Conservation (phyloP, 116 monocot species). For the Posidonia oceanica region DNA sequence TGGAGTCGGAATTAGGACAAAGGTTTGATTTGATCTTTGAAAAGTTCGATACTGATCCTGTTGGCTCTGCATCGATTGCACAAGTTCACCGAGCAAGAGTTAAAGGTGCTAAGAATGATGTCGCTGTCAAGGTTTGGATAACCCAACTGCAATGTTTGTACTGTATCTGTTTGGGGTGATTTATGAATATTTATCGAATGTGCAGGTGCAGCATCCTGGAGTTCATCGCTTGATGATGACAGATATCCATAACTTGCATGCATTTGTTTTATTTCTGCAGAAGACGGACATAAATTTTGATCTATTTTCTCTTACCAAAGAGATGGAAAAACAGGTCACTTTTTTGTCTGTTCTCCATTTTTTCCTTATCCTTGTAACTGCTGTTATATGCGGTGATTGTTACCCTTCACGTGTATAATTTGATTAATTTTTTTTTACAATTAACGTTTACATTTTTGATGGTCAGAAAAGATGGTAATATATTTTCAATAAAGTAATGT, state of each 20-base stretch:
- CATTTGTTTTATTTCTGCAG: slow-evolving; percentile 82
- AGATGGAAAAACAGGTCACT: slow-evolving; percentile 74
- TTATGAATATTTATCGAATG: neutral
- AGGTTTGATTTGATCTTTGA: slow-evolving; percentile 63
- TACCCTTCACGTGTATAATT: no score
- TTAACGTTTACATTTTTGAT: no score
- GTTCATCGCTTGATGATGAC: slow-evolving; percentile 77
- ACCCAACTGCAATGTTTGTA: neutral
- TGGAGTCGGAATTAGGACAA: slow-evolving; percentile 70
- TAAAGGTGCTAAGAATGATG: slow-evolving; percentile 50
- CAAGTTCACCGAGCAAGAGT: slow-evolving; percentile 95
- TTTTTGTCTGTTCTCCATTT: neutral
- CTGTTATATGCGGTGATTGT: no score
- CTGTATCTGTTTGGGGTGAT: neutral
- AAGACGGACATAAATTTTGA: slow-evolving; percentile 94
- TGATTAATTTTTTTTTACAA: no score
- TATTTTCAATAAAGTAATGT: no score
- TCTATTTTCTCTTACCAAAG: slow-evolving; percentile 87
- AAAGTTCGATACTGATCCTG: slow-evolving; percentile 64
- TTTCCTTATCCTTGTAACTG: no score
- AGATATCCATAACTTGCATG: slow-evolving; percentile 88
- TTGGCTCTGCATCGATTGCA: slow-evolving; percentile 99
- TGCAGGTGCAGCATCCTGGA: slow-evolving; percentile 96
- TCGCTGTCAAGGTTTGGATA: slow-evolving; percentile 78
- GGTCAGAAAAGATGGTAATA: no score